Percentiles rank a stretch among this genome's conserved stretches.
These are phyloP conservation scores for Hemileccinum rubropunctum DNA, from an alignment of 768 basidiomycete species.

Conservation along the genomic window DNA sequence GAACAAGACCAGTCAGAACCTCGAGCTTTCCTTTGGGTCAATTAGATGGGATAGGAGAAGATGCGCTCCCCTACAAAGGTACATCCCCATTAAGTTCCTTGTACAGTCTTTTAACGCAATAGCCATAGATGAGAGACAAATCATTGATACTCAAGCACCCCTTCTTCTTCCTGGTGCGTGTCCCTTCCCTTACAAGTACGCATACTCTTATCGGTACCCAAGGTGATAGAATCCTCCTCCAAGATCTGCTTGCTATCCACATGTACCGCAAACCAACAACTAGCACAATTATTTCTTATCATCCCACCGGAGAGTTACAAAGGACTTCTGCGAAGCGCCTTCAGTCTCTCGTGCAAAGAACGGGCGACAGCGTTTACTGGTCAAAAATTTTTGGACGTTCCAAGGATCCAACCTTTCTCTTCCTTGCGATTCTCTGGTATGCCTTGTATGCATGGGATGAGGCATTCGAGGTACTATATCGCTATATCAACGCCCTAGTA, in stretches of 20 bases:
- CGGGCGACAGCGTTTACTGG: slow-evolving; percentile 35
- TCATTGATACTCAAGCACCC: slow-evolving; percentile 53
- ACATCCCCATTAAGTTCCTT: neutral
- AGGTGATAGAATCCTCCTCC: slow-evolving; percentile 24
- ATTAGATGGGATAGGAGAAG: neutral
- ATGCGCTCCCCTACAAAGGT: slow-evolving; percentile 17
- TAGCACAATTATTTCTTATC: slow-evolving; percentile 30
- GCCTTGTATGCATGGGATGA: slow-evolving; percentile 64
- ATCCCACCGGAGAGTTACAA: slow-evolving; percentile 23
- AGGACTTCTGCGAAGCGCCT: slow-evolving; percentile 30
- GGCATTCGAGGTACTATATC: slow-evolving; percentile 48
- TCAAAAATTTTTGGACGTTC: slow-evolving; percentile 24
- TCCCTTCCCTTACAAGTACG: neutral
- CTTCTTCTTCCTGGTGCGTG: slow-evolving; percentile 37
- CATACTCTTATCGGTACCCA: neutral
- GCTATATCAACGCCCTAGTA: slow-evolving; percentile 50
- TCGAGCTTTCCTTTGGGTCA: neutral
- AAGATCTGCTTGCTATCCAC: slow-evolving; percentile 54
- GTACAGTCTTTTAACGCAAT: neutral
- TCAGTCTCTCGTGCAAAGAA: slow-evolving; percentile 27
- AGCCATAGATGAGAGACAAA: slow-evolving; percentile 22
- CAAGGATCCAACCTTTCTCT: slow-evolving; percentile 54
- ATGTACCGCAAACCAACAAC: slow-evolving; percentile 39
- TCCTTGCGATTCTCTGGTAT: slow-evolving; percentile 56
- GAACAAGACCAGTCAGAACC: slow-evolving; percentile 15